Evolutionary conservation across 352 stramenopile species (phyloP), one percentile per base, ranked within the genome.

Genomic region (Pythium phragmitis): DNA sequence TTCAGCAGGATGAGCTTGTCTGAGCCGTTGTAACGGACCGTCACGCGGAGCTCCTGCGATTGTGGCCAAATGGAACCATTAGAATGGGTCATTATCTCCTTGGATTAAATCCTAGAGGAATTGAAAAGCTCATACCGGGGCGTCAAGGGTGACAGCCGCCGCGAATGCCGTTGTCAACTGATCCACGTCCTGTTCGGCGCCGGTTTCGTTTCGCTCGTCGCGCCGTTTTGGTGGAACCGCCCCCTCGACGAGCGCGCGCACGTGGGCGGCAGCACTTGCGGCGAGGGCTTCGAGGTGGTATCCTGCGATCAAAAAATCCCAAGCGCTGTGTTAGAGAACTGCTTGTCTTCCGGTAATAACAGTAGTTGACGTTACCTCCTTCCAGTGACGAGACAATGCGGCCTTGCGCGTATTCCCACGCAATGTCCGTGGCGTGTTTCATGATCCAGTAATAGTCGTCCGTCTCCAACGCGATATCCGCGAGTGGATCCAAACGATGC

Each of bases 401-500:
- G 23, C 68, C 71, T 41, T 72, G 54, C 5, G 73, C 79, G 30
- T 88, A 68, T 23, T 73, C 65, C 39, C 75, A 61, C 13, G 92
- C 61, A 28, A 72, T 65, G 26, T 72, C 58, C 7, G 79, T 89
- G 62, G 91, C 86, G 19, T 70, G 63, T 28, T 64, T 60, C 36
- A 64, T 73, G 47, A 68, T 73, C 58, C 65, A 69, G 19, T 78
- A 76, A 52, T 82, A 89, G 14, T 82, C 78, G 0, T 59, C 54
- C 2, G 81, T 81, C 16, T 87, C 83, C 2, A 97, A 63, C n/a
- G 73, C 30, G 60, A 88, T 89, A 39, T 91, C 80, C n/a, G 89
- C 87, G 28, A 98, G 73, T 9, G 91, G 91, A 72, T 98, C 93
- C 65, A 97, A 95, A 47, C 87, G 74, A 65, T 98, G 94, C 6